Base-by-base conservation (phyloP, 2,329 filamentous ascomycete species). In the Pseudomassariella vexata region DNA sequence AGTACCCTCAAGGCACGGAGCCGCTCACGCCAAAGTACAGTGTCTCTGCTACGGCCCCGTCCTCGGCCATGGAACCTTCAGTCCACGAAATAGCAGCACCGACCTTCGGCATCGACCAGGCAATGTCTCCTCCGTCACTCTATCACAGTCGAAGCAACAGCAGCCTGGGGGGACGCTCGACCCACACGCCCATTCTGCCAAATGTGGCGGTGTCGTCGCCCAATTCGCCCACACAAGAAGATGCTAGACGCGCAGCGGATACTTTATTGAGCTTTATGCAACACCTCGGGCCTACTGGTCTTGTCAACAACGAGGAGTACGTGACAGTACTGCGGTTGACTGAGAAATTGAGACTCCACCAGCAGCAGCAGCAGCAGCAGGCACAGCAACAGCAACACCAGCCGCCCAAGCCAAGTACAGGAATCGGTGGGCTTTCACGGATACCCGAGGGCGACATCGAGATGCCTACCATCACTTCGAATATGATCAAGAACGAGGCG, bases 181-280 rank as follows among this genome's bases (percentile, higher is more conserved):
- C 53, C 6, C 47, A 51, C 17, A 62, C 60, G 44, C 23, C 48
- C 40, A 11, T 47, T 46, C 31, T 56, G 45, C 34, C 59, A 55
- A 29, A 62, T 59, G 11, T 58, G 62, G 3, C 76, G 22, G 63
- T 75, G 39, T 70, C 73, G 24, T 70, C 76, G 30, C 71, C 80
- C 2, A 73, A 60, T 18, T 83, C 82, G 2, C 84, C 83, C 0
- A 87, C 82, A 0, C 84, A 88, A 45, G 88, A 95, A 46, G 88
- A 96, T 55, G 89, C 89, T 4, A 75, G 85, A 23, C 73, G 78
- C 31, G 90, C 89, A 2, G 72, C 94, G 5, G 82, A 90, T 48
- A 79, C 89, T 3, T 76, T 95, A 14, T 73, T 94, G 54, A 81
- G 63, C 38, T 95, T 90, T 52, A 83, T 95, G 54, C 75, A 86